Evolutionary conservation across 805 yeast genomes (phyloP), one percentile per base, ranked within the genome.

Genomic region (Wickerhamiella qilinensis): DNA sequence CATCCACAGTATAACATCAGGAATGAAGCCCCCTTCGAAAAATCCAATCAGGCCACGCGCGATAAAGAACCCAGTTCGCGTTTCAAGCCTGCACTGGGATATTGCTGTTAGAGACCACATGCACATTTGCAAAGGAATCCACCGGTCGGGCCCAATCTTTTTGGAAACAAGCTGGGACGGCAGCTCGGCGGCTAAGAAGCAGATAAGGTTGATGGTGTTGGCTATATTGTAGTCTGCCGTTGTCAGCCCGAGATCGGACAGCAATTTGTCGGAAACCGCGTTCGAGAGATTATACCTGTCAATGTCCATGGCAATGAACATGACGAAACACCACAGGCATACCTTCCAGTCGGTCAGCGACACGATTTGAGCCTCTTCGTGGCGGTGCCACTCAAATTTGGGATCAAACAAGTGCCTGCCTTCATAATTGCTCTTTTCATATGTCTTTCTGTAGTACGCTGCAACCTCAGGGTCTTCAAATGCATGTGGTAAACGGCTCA

Each of bases 141-240:
- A 74, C 30, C 64, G 47, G 48, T 74, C 80, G 4, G 78, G 71
- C 6, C 84, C 84, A 19, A 76, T 38, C 37, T 62, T 64, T 50
- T 76, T 75, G 9, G 78, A 68, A 35, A 77, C 57, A 44, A 76
- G 59, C 50, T 76, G 80, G 2, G 81, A 74, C 0, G 83, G 84
- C 9, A 77, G 55, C 52, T 77, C 83, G 16, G 77, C 70, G 15
- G 58, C 48, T 38, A 77, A 54, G 48, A 77, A 76, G 30, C 69
- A 61, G 3, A 70, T 59, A 43, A 46, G 60, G 58, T 48, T 67
- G 63, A 38, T 74, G 59, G 18, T 73, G 43, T 63, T 67, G 16
- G 77, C 81, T 30, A 58, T 49, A 47, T 75, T 75, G 50, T 65
- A 73, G 38, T 72, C 42, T 22, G 39, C 35, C n/a, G 45, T 37